A percentile compares a stretch with the other conserved stretches of the same genome.
These are phyloP conservation scores for Alternaria metachromatica DNA, from an alignment of 2,329 filamentous ascomycete species.

Conservation along the genomic window DNA sequence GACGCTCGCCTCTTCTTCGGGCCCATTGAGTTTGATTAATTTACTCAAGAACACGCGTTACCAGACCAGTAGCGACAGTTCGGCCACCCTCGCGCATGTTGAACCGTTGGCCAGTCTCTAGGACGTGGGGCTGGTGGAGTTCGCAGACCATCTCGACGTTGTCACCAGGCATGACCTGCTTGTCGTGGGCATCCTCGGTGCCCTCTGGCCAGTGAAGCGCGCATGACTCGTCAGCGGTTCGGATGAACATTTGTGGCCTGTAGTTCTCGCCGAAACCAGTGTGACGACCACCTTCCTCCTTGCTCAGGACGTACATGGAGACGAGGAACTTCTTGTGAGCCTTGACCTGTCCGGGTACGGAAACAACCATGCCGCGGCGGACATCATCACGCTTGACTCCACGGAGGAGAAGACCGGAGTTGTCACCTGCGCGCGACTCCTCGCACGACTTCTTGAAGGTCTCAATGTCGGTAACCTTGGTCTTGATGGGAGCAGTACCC, in stretches of 20 bases:
- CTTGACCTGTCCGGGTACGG: slow-evolving; percentile 81
- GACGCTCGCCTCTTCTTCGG: slow-evolving; percentile 7
- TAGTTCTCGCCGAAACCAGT: slow-evolving; percentile 97
- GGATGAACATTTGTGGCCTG: slow-evolving; percentile 93
- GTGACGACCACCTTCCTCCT: slow-evolving; percentile 97
- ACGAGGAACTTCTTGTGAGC: slow-evolving; percentile 90
- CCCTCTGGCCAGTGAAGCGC: slow-evolving; percentile 87
- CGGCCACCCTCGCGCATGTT: slow-evolving; percentile 97
- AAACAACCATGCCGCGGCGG: slow-evolving; percentile 91
- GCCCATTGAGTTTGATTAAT: not conserved
- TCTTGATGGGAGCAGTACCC: slow-evolving; percentile 83
- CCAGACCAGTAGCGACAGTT: slow-evolving; percentile 50
- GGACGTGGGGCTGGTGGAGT: slow-evolving; percentile 82
- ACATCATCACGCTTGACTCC: slow-evolving; percentile 96
- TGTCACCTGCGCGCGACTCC: slow-evolving; percentile 94
- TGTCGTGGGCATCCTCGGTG: slow-evolving; percentile 71
- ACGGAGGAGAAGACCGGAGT: slow-evolving; percentile 95
- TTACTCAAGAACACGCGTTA: slow-evolving; percentile 48
- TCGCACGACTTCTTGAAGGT: slow-evolving; percentile 99
- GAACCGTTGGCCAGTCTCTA: slow-evolving; percentile 93
- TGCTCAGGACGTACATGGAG: slow-evolving; percentile 95
- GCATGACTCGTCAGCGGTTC: slow-evolving; percentile 80
- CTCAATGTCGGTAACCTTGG: slow-evolving; percentile 99
- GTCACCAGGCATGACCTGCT: slow-evolving; percentile 97
- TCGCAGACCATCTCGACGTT: slow-evolving; percentile 97